Base-by-base conservation (phyloP, 345 rosid genomes). In the Diplotaxis tenuifolia region DNA sequence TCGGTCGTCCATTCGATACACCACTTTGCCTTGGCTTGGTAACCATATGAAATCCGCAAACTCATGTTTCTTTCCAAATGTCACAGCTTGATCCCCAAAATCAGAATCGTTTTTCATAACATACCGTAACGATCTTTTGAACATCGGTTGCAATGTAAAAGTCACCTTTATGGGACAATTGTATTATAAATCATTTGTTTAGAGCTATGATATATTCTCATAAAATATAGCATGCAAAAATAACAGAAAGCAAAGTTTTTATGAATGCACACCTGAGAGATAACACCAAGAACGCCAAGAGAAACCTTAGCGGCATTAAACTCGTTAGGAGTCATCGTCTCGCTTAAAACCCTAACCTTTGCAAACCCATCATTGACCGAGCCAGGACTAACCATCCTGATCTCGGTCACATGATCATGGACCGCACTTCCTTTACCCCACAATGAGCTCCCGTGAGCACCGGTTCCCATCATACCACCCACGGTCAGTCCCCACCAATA, bases 101-200 rank as follows among this genome's bases (percentile, higher is more conserved):
- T 70, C 74, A 19, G 32, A 70, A 58, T 70, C 65, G 3, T 58
- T 58, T 42, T 23, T 42, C 57, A 70, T 58, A 4, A 8, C 14
- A 18, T 81, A 87, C 0, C 73, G 79, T 4, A 91, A 69, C 16
- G 90, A 87, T 67, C 93, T 81, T 75, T 86, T 91, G 81, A 91
- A 91, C 0, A 91, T 27, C 2, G 89, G 86, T 72, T 88, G 80
- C 62, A 91, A 60, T 63, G 82, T 77, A 25, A 91, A 78, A 6
- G 87, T 87, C 18, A 88, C 88, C 94, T 91, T 6, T 23, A 1
- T 45, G 19, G 50, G 18, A n/a, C 50, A 45, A 45, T 1, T 45
- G 50, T 45, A 5, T 45, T 5, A 47, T 3, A 19, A 12, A 11
- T 61, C 34, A 34, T 9, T 16, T 19, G 16, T 4, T 60, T 60